Conservation (phyloP, 208 protist genomes). For the Leishmania guyanensis region DNA sequence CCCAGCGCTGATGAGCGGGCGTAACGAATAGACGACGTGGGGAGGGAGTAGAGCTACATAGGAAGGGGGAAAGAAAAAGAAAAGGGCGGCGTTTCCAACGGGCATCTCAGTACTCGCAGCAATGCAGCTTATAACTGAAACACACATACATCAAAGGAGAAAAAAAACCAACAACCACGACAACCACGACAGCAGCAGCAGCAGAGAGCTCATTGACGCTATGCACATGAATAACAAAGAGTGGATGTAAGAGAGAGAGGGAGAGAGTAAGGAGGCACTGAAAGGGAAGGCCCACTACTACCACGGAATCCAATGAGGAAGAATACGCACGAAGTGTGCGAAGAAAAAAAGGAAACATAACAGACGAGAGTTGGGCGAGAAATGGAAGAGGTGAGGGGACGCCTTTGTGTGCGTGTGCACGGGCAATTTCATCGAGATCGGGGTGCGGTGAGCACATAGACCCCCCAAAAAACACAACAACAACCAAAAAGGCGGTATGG, state of each 20-base stretch:
- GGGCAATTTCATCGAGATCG: not conserved
- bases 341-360: not conserved
- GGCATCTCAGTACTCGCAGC: not conserved
- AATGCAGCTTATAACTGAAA: not conserved
- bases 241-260: not conserved
- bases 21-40: not conserved
- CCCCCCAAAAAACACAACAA: too few species aligned
- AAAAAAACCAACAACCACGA: not conserved
- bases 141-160: not conserved
- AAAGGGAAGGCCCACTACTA: not conserved
- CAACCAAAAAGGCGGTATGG: not conserved
- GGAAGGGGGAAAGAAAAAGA: not conserved
- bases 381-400: not conserved
- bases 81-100: not conserved
- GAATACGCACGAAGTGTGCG: not conserved
- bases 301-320: not conserved
- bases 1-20: not conserved
- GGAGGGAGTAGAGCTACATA: not conserved
- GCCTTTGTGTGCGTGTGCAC: too few species aligned
- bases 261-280: not conserved
- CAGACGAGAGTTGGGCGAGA: too few species aligned
- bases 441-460: not conserved
- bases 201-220: not conserved
- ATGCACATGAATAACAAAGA: not conserved
- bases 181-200: too few species aligned